Evolutionary conservation across 129 eudicot species (phyloP).

Genomic region (Gnaphalium uliginosum): DNA sequence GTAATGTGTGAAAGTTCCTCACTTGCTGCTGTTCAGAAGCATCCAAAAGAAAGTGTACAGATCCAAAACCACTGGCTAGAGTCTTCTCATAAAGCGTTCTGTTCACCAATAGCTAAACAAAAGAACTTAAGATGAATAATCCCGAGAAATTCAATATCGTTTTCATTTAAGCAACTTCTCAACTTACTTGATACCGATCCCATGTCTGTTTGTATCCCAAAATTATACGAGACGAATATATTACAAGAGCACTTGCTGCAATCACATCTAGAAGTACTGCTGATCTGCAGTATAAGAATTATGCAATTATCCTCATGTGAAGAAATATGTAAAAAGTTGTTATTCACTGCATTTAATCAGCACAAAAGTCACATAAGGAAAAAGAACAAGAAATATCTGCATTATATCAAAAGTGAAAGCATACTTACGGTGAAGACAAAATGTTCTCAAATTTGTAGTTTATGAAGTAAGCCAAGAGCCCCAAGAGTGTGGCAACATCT

Average conservation of each 20-base stretch:
- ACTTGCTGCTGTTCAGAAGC: conserved; percentile 99
- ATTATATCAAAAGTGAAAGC: background rate
- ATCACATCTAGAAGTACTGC: conserved; percentile 83
- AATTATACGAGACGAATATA: conserved; percentile 66
- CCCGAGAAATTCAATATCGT: conserved; percentile 14
- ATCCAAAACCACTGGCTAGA: conserved; percentile 97
- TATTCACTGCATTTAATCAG: background rate
- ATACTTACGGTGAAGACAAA: conserved; percentile 80
- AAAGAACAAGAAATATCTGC: background rate
- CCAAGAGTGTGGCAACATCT: conserved; percentile 84
- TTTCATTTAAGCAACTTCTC: conserved; percentile 8
- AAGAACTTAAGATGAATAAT: conserved; percentile 18
- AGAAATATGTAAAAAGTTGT: background rate
- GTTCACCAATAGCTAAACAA: conserved; percentile 85
- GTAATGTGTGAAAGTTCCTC: conserved; percentile 30
- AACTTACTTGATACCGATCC: conserved; percentile 91
- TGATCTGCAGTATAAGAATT: conserved; percentile 55
- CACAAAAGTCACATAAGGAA: conserved; percentile 13
- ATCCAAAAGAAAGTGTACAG: conserved; percentile 91
- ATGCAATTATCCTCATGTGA: conserved; percentile 9
- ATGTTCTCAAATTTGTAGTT: conserved; percentile 91
- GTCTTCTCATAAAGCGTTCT: conserved; percentile 90
- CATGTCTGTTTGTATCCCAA: conserved; percentile 97
- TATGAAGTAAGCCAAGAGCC: conserved; percentile 86
- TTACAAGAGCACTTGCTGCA: conserved; percentile 78